Evolutionary conservation across 306 rosid species (phyloP).

Genomic region (Ammopiptanthus mongolicus): DNA sequence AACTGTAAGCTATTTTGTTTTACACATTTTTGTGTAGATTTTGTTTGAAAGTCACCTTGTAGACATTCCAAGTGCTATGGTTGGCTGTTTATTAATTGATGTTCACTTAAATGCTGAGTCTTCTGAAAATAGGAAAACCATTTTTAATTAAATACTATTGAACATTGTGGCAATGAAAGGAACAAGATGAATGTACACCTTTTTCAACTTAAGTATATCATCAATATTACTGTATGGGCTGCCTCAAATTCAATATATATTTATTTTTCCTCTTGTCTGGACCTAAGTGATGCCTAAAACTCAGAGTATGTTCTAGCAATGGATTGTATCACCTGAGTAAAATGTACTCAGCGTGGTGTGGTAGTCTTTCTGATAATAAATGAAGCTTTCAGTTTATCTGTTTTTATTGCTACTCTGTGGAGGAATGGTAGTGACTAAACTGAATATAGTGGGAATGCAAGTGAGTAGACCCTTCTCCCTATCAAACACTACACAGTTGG

Average conservation of each 20-base stretch:
- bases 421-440: background rate
- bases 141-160: background rate
- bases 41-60: background rate
- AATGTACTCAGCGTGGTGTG: background rate
- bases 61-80: background rate
- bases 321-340: too few relatives aligned
- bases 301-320: too few relatives aligned
- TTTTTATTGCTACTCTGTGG: background rate
- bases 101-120: background rate
- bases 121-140: background rate
- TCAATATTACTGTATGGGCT: too few relatives aligned
- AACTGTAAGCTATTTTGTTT: conserved; percentile 27
- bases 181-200: background rate
- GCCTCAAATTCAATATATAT: background rate
- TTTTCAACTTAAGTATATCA: too few relatives aligned
- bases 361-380: background rate
- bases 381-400: background rate
- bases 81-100: background rate
- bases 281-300: too few relatives aligned
- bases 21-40: background rate
- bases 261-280: too few relatives aligned
- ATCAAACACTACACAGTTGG: background rate
- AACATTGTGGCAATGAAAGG: background rate
- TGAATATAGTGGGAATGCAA: background rate
- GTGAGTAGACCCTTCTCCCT: background rate